Conservation (phyloP, 1,284 basidiomycete species). For the Malassezia equina region DNA sequence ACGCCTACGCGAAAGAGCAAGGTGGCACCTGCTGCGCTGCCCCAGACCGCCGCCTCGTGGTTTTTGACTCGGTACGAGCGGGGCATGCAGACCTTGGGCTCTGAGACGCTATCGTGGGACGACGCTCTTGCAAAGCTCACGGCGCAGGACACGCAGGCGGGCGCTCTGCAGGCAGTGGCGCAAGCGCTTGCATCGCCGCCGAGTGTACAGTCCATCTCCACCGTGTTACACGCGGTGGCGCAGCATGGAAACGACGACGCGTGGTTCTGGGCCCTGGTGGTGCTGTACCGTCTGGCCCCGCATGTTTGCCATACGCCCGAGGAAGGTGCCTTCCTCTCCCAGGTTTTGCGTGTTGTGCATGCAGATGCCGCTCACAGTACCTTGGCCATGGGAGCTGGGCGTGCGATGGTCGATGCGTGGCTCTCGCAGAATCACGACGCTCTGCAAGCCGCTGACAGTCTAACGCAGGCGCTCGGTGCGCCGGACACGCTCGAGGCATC, state of each 20-base stretch:
- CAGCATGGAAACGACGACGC: neutral
- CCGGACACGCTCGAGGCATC: neutral
- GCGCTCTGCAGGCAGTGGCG: neutral
- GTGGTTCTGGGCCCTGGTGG: neutral
- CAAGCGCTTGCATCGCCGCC: neutral
- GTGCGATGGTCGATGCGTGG: constrained; percentile 11
- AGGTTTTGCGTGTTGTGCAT: neutral
- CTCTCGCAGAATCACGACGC: neutral
- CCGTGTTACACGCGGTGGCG: neutral
- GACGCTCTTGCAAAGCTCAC: neutral
- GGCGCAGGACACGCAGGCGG: neutral
- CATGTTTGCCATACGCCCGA: neutral
- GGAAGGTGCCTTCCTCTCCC: constrained; percentile 5
- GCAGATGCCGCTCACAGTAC: neutral
- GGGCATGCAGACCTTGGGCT: neutral
- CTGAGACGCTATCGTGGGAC: neutral
- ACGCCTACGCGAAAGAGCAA: neutral
- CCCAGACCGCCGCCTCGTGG: neutral
- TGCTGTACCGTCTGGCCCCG: constrained; percentile 1
- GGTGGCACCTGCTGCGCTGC: neutral
- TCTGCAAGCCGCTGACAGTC: neutral
- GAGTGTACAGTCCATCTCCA: neutral
- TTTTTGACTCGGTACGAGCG: neutral
- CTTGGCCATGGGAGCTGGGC: constrained; percentile 8
- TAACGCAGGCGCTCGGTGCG: neutral